Evolutionary conservation across 805 yeast species (phyloP).

Genomic region (Saccharomycopsis amapae): DNA sequence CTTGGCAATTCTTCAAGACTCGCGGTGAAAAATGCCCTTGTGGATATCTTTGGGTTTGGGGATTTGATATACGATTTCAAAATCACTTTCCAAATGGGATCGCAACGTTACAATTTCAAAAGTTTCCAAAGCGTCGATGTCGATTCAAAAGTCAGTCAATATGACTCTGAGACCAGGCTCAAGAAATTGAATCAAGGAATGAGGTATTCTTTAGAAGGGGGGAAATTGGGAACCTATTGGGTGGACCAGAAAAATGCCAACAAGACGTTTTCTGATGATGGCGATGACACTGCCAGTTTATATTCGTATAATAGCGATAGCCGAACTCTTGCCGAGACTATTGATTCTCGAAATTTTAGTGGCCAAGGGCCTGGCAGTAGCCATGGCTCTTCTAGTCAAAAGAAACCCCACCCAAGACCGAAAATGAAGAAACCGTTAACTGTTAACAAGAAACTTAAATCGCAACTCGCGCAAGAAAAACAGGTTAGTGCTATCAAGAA

Average conservation of each 20-base stretch:
- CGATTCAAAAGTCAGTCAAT: constrained; percentile 61
- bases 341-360: no score
- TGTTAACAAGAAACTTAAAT: constrained; percentile 9
- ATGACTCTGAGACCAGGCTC: constrained; percentile 54
- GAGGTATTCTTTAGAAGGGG: constrained; percentile 47
- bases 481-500: constrained; percentile 15
- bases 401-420: no score
- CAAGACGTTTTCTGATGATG: background rate
- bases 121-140: constrained; percentile 64
- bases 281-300: background rate
- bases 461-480: constrained; percentile 17
- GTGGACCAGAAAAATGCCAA: constrained; percentile 28
- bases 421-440: background rate
- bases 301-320: background rate
- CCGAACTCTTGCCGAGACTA: background rate
- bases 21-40: constrained; percentile 51
- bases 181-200: constrained; percentile 77
- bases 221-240: constrained; percentile 85
- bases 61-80: constrained; percentile 78
- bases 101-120: constrained; percentile 70
- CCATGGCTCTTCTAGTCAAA: no score
- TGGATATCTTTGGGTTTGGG: constrained; percentile 69
- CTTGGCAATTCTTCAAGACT: constrained; percentile 68
- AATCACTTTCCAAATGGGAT: constrained; percentile 52
- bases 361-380: no score